These are phyloP conservation scores for Ampelomyces quisqualis DNA, from an alignment of 2,329 filamentous ascomycete species.

Conservation along the genomic window DNA sequence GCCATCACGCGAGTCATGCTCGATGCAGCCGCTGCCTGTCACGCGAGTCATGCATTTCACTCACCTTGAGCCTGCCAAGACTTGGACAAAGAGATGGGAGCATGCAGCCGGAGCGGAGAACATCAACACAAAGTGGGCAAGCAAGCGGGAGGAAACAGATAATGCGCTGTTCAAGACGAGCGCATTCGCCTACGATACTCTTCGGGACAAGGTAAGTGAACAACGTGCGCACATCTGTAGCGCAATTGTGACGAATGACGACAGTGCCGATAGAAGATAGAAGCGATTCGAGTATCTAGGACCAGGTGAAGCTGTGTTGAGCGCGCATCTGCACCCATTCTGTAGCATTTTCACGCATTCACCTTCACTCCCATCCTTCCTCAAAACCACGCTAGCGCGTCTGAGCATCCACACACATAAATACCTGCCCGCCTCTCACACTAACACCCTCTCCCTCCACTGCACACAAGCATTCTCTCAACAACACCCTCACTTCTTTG, in stretches of 20 bases:
- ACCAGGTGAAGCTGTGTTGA: slow-evolving; percentile 8
- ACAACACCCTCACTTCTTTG: background rate
- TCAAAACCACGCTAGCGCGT: slow-evolving; percentile 7
- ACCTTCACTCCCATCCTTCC: slow-evolving; percentile 14
- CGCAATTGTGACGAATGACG: background rate
- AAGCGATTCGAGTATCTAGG: too few species aligned
- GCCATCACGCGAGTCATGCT: slow-evolving; percentile 25
- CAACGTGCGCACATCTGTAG: too few species aligned
- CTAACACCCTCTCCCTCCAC: slow-evolving; percentile 3
- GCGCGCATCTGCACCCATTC: background rate
- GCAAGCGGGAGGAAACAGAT: too few species aligned
- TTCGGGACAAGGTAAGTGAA: too few species aligned
- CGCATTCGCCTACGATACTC: too few species aligned
- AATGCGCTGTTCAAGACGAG: too few species aligned
- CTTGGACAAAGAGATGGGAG: too few species aligned
- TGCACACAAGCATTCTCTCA: background rate
- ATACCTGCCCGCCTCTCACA: background rate
- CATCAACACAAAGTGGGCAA: too few species aligned
- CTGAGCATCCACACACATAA: background rate
- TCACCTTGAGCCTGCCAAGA: too few species aligned
- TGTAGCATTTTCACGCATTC: slow-evolving; percentile 8
- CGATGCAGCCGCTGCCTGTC: too few species aligned
- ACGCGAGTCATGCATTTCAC: too few species aligned
- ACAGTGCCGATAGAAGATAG: background rate
- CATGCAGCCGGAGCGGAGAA: too few species aligned